Conservation (phyloP, 2,329 filamentous ascomycete species). For the Stemphylium vesicarium region DNA sequence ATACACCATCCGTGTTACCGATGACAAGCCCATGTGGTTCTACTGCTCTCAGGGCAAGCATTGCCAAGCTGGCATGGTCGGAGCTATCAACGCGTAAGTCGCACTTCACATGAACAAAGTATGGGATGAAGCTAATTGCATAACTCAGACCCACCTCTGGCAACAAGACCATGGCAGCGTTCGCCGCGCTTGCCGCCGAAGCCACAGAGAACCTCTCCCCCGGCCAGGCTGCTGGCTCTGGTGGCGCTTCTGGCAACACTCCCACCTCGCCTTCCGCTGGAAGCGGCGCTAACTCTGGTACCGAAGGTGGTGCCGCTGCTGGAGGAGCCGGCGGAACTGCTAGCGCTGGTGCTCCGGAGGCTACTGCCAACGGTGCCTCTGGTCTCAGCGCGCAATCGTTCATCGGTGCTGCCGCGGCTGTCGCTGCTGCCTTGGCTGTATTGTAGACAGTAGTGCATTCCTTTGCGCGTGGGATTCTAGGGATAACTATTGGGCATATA, state of each 20-base stretch:
- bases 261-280: slow-evolving; percentile 12
- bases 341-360: slow-evolving; percentile 28
- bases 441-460: slow-evolving; percentile 24
- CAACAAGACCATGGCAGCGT: slow-evolving; percentile 45
- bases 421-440: slow-evolving; percentile 31
- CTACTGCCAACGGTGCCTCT: slow-evolving; percentile 36
- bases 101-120: not conserved
- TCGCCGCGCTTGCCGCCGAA: slow-evolving; percentile 45
- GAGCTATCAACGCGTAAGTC: slow-evolving; percentile 77
- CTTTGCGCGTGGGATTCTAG: no score
- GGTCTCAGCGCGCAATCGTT: slow-evolving; percentile 29
- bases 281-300: slow-evolving; percentile 14
- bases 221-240: slow-evolving; percentile 38
- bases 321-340: slow-evolving; percentile 17
- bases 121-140: slow-evolving; percentile 22
- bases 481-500: no score
- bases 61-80: slow-evolving; percentile 76
- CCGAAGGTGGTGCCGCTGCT: slow-evolving; percentile 11
- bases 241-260: slow-evolving; percentile 12
- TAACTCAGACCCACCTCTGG: slow-evolving; percentile 36
- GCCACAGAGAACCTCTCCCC: slow-evolving; percentile 53
- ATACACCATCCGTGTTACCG: slow-evolving; percentile 73
- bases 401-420: slow-evolving; percentile 31
- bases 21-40: slow-evolving; percentile 75
- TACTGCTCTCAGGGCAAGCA: slow-evolving; percentile 78